Evolutionary conservation across 768 basidiomycete species (phyloP), one percentile per base, ranked within the genome.

Genomic region (Crepidotus variabilis): DNA sequence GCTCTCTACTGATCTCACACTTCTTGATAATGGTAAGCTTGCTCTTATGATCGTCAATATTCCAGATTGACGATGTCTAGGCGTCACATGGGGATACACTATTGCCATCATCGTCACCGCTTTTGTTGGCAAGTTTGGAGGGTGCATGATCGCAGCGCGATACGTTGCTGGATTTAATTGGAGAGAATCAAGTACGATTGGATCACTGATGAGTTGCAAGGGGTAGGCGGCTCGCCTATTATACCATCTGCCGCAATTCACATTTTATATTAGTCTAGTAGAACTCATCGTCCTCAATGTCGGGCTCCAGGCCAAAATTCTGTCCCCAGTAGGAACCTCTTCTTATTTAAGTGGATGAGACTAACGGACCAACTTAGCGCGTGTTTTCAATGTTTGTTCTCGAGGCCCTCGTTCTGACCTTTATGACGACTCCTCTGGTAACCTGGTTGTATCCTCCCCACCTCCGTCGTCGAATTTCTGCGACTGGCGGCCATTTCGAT

Each of bases 341-440:
- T 21, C 10, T 47, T 11, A 54, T 2, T 20, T n/a, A 24, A 16
- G 43, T 10, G 23, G 10, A n/a, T 11, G 18, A 32, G 50, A 45
- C 47, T 7, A 32, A 18, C 46, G 51, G 10, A 7, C 45, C 14
- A 28, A 7, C 14, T 57, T 1, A 76, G 74, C 80, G 80, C 22
- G 89, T 97, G 6, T 95, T 98, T 72, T 90, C 92, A 0, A 98
- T 97, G 93, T 95, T 98, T 64, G 93, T 98, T 39, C 76, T 98
- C 18, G 88, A 90, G 65, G 88, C 91, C 0, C 73, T 94, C 36
- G 69, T 86, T 6, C 75, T 97, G 39, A 96, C 95, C 0, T 92
- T 90, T 73, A 81, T 92, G 72, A 94, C 94, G 0, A 92, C 90
- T 0, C 92, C 91, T 0, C 78, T 86, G 32, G 88, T 90, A 20